These are phyloP conservation scores for Penicillium egyptiacum DNA, from an alignment of 495 filamentous ascomycete genomes.

Conservation along the genomic window DNA sequence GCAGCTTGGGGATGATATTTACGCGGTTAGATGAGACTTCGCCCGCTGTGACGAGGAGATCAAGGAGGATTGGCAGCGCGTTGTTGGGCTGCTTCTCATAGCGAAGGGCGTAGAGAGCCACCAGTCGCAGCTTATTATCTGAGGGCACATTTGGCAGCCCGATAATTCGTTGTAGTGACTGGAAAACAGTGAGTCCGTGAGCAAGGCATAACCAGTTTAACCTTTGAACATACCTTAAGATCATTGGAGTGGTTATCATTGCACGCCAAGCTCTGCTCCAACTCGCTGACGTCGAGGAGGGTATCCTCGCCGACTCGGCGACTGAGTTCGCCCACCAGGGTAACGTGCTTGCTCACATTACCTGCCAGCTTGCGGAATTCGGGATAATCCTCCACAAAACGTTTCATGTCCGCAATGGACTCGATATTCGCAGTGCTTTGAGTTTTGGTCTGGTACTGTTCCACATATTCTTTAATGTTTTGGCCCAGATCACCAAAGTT, in stretches of 20 bases:
- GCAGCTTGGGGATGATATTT: conserved; percentile 71
- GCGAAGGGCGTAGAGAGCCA: conserved; percentile 88
- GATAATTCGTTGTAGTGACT: conserved; percentile 85
- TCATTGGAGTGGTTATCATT: conserved; percentile 91
- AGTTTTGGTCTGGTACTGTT: conserved; percentile 94
- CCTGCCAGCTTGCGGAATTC: conserved; percentile 96
- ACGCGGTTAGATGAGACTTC: conserved; percentile 70
- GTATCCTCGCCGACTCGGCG: conserved; percentile 79
- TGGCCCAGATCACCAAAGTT: conserved; percentile 97
- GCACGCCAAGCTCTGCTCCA: conserved; percentile 95
- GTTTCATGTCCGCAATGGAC: conserved; percentile 97
- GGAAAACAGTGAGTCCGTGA: conserved; percentile 11
- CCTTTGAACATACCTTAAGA: conserved; percentile 64
- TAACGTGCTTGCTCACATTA: conserved; percentile 98
- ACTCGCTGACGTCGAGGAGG: conserved; percentile 88
- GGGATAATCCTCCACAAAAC: conserved; percentile 97
- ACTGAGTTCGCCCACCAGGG: conserved; percentile 89
- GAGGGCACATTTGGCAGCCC: conserved; percentile 69
- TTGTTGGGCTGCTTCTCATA: conserved; percentile 84
- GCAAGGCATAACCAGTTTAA: neutral
- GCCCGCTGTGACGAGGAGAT: conserved; percentile 76
- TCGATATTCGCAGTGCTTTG: conserved; percentile 92
- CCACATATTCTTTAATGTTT: conserved; percentile 98
- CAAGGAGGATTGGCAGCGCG: conserved; percentile 75
- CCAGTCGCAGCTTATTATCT: conserved; percentile 80